phyloP scores from a whole-genome alignment of 805 yeast genomes.

The Yamadazyma sp. region DNA sequence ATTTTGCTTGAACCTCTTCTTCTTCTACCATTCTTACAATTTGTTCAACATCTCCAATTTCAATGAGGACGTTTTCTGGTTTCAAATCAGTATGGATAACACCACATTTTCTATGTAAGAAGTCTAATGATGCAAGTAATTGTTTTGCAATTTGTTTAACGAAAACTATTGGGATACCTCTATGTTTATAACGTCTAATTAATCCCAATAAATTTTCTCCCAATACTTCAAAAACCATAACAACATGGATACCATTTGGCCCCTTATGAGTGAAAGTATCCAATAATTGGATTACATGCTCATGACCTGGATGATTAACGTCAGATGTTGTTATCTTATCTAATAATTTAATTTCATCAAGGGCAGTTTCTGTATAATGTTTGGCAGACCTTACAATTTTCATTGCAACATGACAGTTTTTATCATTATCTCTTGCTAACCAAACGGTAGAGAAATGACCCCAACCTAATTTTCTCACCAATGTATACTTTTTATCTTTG shows the following conservation, averaged over 20 bases:
- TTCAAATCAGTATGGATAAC: slow-evolving; percentile 52
- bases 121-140: slow-evolving; percentile 67
- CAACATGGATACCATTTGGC: slow-evolving; percentile 88
- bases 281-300: slow-evolving; percentile 71
- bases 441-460: slow-evolving; percentile 97
- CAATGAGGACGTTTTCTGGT: slow-evolving; percentile 64
- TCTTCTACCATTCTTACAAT: slow-evolving; percentile 67
- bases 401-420: slow-evolving; percentile 80
- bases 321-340: slow-evolving; percentile 62
- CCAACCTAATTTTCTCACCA: slow-evolving; percentile 95
- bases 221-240: slow-evolving; percentile 95
- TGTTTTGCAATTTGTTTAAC: slow-evolving; percentile 84
- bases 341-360: slow-evolving; percentile 85
- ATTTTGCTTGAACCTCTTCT: slow-evolving; percentile 49
- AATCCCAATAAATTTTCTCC: slow-evolving; percentile 91
- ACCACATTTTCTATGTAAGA: slow-evolving; percentile 69
- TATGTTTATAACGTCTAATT: slow-evolving; percentile 71
- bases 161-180: slow-evolving; percentile 72
- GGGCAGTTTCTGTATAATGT: slow-evolving; percentile 89
- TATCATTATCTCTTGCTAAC: slow-evolving; percentile 65
- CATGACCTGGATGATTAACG: slow-evolving; percentile 73
- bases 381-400: slow-evolving; percentile 90
- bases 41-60: slow-evolving; percentile 79
- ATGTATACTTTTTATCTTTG: slow-evolving; percentile 68
- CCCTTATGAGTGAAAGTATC: slow-evolving; percentile 88